phyloP scores from a whole-genome alignment of 2,329 filamentous ascomycete genomes.

The Apiospora saccharicola region DNA sequence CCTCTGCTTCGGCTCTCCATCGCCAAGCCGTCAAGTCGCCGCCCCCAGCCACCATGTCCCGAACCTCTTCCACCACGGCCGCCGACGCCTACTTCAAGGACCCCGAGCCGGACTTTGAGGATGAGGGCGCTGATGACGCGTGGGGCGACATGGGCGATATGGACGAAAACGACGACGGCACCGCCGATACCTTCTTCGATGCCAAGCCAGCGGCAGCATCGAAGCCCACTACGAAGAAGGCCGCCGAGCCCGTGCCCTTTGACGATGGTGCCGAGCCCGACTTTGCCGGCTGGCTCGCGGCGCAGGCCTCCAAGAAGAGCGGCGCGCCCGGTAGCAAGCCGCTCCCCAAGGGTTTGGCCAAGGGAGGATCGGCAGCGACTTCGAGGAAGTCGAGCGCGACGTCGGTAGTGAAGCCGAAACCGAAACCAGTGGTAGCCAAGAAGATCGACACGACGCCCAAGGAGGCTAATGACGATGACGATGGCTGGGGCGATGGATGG shows the following conservation, averaged over 20 bases:
- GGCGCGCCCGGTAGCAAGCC: conserved; percentile 59
- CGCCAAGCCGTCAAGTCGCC: conserved; percentile 66
- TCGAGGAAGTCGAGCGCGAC: conserved; percentile 47
- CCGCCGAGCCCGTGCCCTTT: conserved; percentile 60
- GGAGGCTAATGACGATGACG: conserved; percentile 61
- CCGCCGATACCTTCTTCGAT: conserved; percentile 55
- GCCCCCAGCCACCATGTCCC: conserved; percentile 52
- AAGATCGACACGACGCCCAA: conserved; percentile 76
- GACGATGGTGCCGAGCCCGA: conserved; percentile 91
- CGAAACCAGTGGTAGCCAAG: conserved; percentile 58
- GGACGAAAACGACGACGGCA: conserved; percentile 64
- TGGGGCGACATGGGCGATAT: conserved; percentile 75
- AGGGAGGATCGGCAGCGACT: conserved; percentile 49
- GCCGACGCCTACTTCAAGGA: conserved; percentile 48
- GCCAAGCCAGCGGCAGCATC: conserved; percentile 34
- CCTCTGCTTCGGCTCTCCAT: conserved; percentile 66
- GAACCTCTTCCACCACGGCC: conserved; percentile 55
- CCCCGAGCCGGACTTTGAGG: conserved; percentile 60
- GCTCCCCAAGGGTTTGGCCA: conserved; percentile 83
- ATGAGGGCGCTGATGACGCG: conserved; percentile 68
- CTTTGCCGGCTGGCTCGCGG: conserved; percentile 93
- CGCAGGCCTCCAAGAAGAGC: conserved; percentile 77
- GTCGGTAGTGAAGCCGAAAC: conserved; percentile 40
- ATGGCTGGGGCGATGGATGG: conserved; percentile 74
- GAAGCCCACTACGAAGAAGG: conserved; percentile 43